Evolutionary conservation across 2,329 filamentous ascomycete genomes (phyloP).

Genomic region (Pseudogymnoascus destructans): DNA sequence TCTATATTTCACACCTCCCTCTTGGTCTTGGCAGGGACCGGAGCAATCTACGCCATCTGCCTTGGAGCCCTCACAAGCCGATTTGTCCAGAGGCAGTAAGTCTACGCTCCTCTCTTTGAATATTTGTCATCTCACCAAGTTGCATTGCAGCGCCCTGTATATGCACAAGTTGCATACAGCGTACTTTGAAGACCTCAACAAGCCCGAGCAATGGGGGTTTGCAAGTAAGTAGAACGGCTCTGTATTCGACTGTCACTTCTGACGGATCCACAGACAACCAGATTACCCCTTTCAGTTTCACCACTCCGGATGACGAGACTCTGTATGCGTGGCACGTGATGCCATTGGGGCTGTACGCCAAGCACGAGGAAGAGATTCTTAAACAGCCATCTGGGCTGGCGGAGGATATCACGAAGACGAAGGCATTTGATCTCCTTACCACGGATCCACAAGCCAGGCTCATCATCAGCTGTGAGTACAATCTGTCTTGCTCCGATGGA

Average conservation of each 20-base stretch:
- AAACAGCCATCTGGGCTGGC: slow-evolving; percentile 31
- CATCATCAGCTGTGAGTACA: slow-evolving; percentile 46
- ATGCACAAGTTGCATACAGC: slow-evolving; percentile 65
- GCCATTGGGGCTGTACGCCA: slow-evolving; percentile 61
- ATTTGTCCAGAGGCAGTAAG: slow-evolving; percentile 69
- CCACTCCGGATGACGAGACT: slow-evolving; percentile 60
- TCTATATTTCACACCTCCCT: slow-evolving; percentile 29
- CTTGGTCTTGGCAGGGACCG: slow-evolving; percentile 42
- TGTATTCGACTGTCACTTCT: not conserved
- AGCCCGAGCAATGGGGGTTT: slow-evolving; percentile 76
- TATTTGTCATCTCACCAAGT: not conserved
- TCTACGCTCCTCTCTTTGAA: slow-evolving; percentile 12
- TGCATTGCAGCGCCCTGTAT: slow-evolving; percentile 51
- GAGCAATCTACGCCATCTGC: slow-evolving; percentile 53
- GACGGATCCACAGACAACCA: slow-evolving; percentile 51
- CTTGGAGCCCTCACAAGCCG: slow-evolving; percentile 55
- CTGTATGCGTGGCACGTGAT: slow-evolving; percentile 88
- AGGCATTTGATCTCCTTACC: slow-evolving; percentile 47
- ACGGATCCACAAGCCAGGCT: slow-evolving; percentile 50
- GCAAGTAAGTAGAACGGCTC: slow-evolving; percentile 43
- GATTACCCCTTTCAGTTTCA: slow-evolving; percentile 71
- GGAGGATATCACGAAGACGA: slow-evolving; percentile 40
- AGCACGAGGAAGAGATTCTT: slow-evolving; percentile 52
- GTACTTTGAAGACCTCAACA: slow-evolving; percentile 58
- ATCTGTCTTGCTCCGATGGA: slow-evolving; percentile 16